phyloP scores from a whole-genome alignment of 371 early-diverging fungal genomes.

The Mortierella sp. region DNA sequence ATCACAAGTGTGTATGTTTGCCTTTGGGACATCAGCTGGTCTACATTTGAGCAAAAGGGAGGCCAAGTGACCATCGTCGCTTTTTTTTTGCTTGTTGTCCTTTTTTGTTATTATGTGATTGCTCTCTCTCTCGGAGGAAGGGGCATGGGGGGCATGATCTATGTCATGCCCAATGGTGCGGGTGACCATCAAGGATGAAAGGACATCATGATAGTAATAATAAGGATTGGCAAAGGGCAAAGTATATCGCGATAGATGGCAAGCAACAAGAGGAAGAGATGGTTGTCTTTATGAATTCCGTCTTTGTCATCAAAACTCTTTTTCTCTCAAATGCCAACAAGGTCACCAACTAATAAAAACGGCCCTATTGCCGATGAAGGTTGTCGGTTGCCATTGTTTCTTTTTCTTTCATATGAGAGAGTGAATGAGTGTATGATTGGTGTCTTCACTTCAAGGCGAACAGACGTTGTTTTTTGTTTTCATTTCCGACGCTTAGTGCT shows the following conservation, averaged over 20 bases:
- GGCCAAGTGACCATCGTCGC: constrained; percentile 1
- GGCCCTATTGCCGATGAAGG: background rate
- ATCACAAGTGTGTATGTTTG: background rate
- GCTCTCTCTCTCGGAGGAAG: background rate
- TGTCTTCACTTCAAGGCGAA: background rate
- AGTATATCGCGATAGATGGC: background rate
- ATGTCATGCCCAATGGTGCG: background rate
- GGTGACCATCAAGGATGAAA: background rate
- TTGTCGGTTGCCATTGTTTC: background rate
- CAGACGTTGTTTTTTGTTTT: background rate
- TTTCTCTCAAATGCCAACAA: background rate
- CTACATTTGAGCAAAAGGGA: background rate
- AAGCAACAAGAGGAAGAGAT: no score
- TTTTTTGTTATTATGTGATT: background rate
- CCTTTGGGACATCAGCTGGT: constrained; percentile 4
- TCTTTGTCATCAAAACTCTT: background rate
- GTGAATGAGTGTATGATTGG: background rate
- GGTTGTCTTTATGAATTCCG: no score
- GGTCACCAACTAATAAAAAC: background rate
- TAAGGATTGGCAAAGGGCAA: background rate
- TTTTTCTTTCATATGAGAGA: background rate
- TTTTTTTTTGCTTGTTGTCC: background rate
- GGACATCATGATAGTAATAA: background rate
- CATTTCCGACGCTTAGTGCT: background rate
- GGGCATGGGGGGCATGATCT: background rate